Base-by-base conservation (phyloP, 2,329 filamentous ascomycete genomes). In the Paraphaeosphaeria minitans region DNA sequence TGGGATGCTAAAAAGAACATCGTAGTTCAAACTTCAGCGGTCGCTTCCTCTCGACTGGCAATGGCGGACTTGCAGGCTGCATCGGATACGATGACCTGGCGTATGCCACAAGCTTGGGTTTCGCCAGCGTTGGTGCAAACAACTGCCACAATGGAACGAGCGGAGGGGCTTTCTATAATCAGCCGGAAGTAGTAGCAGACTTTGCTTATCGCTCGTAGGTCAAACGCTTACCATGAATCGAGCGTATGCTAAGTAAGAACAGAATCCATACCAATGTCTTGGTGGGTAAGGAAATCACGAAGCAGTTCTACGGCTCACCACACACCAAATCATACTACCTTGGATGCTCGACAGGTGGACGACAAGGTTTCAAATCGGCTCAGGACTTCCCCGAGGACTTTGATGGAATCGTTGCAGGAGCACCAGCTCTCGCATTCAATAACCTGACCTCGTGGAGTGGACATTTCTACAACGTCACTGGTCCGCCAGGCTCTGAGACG, bases 121-220 rank as follows among this genome's bases (percentile, higher is more conserved):
- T 80, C 52, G 75, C 78, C 0, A 66, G 73, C 13, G 76, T 79
- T 5, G 75, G 74, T 12, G 75, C 74, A 2, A 80, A 81, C 63
- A 79, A 76, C 27, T 78, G 79, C 0, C 78, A 81, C 56, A 77
- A 80, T 53, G 79, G 79, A 9, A 77, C 74, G 5, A 77, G 75
- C 3, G 82, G 82, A n/a, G 55, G 68, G 24, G 73, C 80, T 0
- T 84, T 84, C 61, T 78, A 80, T 51, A 53, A 58, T 39, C 74
- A 75, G 7, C 71, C 76, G 0, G 80, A 81, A 29, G 75, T 81
- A 2, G 59, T 83, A 1, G 72, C 73, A 46, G 82, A 83, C 60
- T 83, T 81, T 64, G 79, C 78, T 6, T 82, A 78, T 58, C 74
- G 78, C 10, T 75, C 78, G 33, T 66, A 58, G 63, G 66, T 56